phyloP scores from a whole-genome alignment of 768 basidiomycete genomes.

The Rubroboletus pulcherrimus region DNA sequence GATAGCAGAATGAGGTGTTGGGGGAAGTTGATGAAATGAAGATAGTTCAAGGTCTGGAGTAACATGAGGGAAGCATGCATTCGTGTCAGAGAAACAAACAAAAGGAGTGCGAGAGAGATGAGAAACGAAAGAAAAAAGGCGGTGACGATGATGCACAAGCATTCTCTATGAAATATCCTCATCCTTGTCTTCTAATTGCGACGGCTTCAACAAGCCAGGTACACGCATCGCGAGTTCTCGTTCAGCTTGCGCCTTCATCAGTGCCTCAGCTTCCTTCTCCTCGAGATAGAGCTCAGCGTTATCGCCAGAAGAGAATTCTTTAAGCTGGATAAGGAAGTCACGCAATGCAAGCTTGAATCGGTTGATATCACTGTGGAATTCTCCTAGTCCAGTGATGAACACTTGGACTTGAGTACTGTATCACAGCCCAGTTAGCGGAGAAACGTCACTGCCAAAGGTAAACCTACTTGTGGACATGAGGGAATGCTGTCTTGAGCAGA shows the following conservation, averaged over 20 bases:
- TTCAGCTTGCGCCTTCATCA: slow-evolving; percentile 76
- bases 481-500: slow-evolving; percentile 84
- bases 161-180: slow-evolving; percentile 56
- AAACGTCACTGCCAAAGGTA: not conserved
- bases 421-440: slow-evolving; percentile 5
- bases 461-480: slow-evolving; percentile 81
- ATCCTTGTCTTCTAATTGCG: slow-evolving; percentile 91
- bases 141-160: slow-evolving; percentile 26
- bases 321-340: slow-evolving; percentile 96
- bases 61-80: slow-evolving; percentile 20
- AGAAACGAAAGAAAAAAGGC: slow-evolving; percentile 26
- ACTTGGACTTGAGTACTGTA: slow-evolving; percentile 63
- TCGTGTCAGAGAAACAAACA: slow-evolving; percentile 33
- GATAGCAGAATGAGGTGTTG: slow-evolving; percentile 30
- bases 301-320: slow-evolving; percentile 91
- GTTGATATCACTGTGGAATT: slow-evolving; percentile 75
- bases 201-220: slow-evolving; percentile 97
- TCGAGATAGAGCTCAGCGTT: slow-evolving; percentile 90
- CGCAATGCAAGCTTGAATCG: slow-evolving; percentile 92
- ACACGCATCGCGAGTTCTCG: slow-evolving; percentile 88
- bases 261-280: slow-evolving; percentile 87
- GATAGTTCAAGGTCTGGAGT: slow-evolving; percentile 26
- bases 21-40: slow-evolving; percentile 22
- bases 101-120: slow-evolving; percentile 6
- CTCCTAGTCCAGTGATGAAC: slow-evolving; percentile 66